phyloP scores from a whole-genome alignment of 73 alveolate species.

The Tetrahymena malaccensis region DNA sequence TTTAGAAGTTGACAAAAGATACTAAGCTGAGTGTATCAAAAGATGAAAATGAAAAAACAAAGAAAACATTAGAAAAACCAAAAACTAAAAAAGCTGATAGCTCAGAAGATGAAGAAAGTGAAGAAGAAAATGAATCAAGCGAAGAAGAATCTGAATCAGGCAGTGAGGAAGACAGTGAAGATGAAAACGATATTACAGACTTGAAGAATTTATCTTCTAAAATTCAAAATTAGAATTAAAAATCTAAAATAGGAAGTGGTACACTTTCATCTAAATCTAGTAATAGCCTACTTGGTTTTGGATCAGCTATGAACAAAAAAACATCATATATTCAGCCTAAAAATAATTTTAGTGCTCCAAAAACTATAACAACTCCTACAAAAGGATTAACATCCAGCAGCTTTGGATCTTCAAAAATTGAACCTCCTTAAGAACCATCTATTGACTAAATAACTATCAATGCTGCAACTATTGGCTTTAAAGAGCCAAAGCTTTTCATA shows the following conservation, averaged over 20 bases:
- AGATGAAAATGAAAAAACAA: neutral
- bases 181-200: neutral
- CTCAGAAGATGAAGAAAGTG: neutral
- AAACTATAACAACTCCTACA: neutral
- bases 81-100: neutral
- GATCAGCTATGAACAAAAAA: neutral
- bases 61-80: neutral
- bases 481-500: neutral
- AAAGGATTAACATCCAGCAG: neutral
- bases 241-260: neutral
- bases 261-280: neutral
- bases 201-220: neutral
- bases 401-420: neutral
- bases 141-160: neutral
- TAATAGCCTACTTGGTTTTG: neutral
- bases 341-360: neutral
- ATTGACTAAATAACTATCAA: neutral
- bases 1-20: neutral
- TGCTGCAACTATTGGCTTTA: neutral
- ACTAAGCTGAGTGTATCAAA: neutral
- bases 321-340: neutral
- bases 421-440: neutral
- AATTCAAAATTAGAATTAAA: neutral
- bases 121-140: neutral
- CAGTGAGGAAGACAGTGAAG: neutral